Base-by-base conservation (phyloP, 2,329 filamentous ascomycete genomes). In the Pseudogymnoascus sp. region DNA sequence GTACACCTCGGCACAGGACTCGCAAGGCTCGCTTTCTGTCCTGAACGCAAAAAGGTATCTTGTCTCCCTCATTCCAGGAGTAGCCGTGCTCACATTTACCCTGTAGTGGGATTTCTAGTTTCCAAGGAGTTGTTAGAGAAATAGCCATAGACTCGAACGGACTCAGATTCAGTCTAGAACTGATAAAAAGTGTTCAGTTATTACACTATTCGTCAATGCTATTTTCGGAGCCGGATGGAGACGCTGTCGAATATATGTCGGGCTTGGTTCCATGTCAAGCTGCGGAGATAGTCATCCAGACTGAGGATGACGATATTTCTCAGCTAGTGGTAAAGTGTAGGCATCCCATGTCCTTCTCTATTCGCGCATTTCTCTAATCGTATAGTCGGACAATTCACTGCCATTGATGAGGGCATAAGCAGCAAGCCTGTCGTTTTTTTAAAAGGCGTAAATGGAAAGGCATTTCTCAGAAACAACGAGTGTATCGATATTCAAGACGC, bases 281-380 rank as follows among this genome's bases (percentile, higher is more conserved):
- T 22, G 61, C 57, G 9, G 61, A 62, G 20, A 11, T 62, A 32
- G 57, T 62, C 11, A 20, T 62, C 18, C 61, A 62, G n/a, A 62
- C 57, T 4, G 16, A 47, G 7, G 41, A 28, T 11, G 22, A 22
- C 6, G 59, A 16, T 12, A n/a, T 60, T 18, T 28, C 28, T n/a
- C 59, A 60, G 22, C 59, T 60, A 7, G 38, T 60, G 9, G 25
- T 60, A 4, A 20, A 60, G 16, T 60, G 59, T 60, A 57, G 2
- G 25, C 6, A 20, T 22, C 9, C 32, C 6, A 22, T 1, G 6
- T 47, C 2, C 14, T 18, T 18, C n/a, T 38, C n/a, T 14, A 16
- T 28, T 59, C 8, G 43, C 34, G 6, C 22, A 16, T 12, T 7
- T 41, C 18, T n/a, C n/a, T n/a, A n/a, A n/a, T n/a, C n/a, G n/a